Evolutionary conservation across 2,329 filamentous ascomycete genomes (phyloP).

Genomic region (Herpomyces periplanetae): DNA sequence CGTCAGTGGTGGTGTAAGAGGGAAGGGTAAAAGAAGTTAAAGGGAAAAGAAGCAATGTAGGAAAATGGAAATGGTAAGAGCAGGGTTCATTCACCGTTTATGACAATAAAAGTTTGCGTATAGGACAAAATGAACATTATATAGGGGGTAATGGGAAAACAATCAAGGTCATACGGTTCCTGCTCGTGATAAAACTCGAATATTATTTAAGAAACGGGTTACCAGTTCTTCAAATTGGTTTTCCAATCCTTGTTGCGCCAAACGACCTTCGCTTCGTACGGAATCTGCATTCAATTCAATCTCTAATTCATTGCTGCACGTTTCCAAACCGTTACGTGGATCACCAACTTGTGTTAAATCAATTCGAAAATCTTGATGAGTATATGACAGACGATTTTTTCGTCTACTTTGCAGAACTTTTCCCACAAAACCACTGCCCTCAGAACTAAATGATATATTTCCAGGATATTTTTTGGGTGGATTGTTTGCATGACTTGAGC

Average conservation of each 20-base stretch:
- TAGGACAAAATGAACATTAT: too few species aligned
- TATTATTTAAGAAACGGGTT: slow-evolving; percentile 32
- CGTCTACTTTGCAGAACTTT: slow-evolving; percentile 18
- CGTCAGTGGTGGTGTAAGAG: too few species aligned
- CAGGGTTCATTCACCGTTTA: too few species aligned
- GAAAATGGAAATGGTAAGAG: too few species aligned
- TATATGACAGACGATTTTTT: slow-evolving; percentile 74
- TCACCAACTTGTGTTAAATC: slow-evolving; percentile 47
- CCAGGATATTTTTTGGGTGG: slow-evolving; percentile 4
- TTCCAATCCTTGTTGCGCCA: slow-evolving; percentile 12
- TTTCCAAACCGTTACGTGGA: slow-evolving; percentile 8
- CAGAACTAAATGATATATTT: slow-evolving; percentile 20
- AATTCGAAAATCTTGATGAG: slow-evolving; percentile 49
- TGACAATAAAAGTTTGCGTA: too few species aligned
- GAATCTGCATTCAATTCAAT: slow-evolving; percentile 24
- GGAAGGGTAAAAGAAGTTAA: too few species aligned
- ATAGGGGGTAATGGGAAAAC: too few species aligned
- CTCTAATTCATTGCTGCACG: slow-evolving; percentile 35
- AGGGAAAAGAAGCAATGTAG: too few species aligned
- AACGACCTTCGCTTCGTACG: slow-evolving; percentile 23
- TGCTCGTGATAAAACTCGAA: slow-evolving; percentile 21
- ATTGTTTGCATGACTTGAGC: not conserved
- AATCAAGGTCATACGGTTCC: too few species aligned
- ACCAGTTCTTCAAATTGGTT: slow-evolving; percentile 26
- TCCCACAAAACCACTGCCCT: slow-evolving; percentile 9